Evolutionary conservation across 805 yeast genomes (phyloP), one percentile per base, ranked within the genome.

Genomic region (Danielia reshetovae): DNA sequence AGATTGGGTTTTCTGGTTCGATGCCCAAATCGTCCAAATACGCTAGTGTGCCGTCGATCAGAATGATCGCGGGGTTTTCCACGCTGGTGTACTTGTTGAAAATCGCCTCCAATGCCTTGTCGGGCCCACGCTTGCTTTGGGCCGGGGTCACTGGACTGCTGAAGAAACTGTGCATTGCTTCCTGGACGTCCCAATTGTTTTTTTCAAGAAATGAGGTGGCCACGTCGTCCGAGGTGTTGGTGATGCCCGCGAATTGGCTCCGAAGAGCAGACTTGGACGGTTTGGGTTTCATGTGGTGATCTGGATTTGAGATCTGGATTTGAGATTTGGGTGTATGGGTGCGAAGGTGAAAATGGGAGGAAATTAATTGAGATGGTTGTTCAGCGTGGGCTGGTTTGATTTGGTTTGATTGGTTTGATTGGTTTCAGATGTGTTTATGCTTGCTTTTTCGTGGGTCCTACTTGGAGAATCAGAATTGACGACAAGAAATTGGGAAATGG

Each of bases 21-120:
- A 81, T 67, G 0, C 74, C 79, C 30, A 90, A 59, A 47, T 81
- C 95, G 11, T 67, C 68, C 15, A 90, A 62, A 48, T 80, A 85
- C 25, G 52, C 45, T 7, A 89, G 55, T 0, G 96, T 82, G 0
- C 96, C 96, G 38, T 86, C 93, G 7, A 85, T 68, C 17, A 79
- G 90, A 24, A 88, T 85, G 27, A 39, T 49, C 9, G 62, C 55
- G 1, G 53, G 58, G 10, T 55, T 52, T 0, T 52, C 53, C 9
- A 51, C 43, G 33, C 59, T 65, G 29, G 43, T 40, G 43, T 64
- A 66, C 31, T 51, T 44, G 23, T 65, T 53, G 43, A 60, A 74
- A 1, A 74, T 14, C 0, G 44, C 46, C 12, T 46, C 46, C 24
- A 72, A 29, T 5, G 29, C 33, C 25, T 27, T 27, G 7, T 29